These are phyloP conservation scores for Stagonosporopsis rhizophila DNA, from an alignment of 2,329 filamentous ascomycete genomes.

Conservation along the genomic window DNA sequence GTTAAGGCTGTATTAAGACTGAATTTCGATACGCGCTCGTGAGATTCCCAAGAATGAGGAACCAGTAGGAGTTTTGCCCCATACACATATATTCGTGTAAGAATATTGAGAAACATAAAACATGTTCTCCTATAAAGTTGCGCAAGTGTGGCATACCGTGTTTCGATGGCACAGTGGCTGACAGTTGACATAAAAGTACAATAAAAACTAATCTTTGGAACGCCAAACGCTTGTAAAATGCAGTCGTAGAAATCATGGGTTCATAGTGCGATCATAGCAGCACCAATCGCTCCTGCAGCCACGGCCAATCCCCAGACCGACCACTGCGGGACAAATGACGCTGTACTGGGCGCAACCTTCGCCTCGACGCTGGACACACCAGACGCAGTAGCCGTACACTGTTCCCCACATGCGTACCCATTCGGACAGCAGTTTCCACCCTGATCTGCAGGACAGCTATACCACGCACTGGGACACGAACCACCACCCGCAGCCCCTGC, in stretches of 20 bases:
- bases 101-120: too few relatives aligned
- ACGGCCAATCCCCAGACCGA: conserved; percentile 42
- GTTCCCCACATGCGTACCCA: conserved; percentile 45
- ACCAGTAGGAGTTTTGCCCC: too few relatives aligned
- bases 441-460: conserved; percentile 68
- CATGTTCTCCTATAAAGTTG: too few relatives aligned
- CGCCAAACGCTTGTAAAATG: background rate
- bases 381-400: conserved; percentile 45
- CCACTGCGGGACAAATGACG: conserved; percentile 35
- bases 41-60: too few relatives aligned
- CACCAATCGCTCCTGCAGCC: conserved; percentile 39
- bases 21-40: too few relatives aligned
- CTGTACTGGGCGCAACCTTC: conserved; percentile 51
- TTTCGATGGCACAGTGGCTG: too few relatives aligned
- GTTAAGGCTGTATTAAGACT: too few relatives aligned
- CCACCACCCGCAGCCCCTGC: conserved; percentile 49
- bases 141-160: too few relatives aligned
- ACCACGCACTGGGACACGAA: conserved; percentile 80
- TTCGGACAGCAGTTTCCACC: conserved; percentile 86
- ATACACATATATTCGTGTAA: too few relatives aligned
- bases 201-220: background rate
- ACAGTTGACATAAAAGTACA: background rate
- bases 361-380: conserved; percentile 35
- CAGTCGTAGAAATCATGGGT: background rate
- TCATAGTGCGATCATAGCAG: conserved; percentile 52